Evolutionary conservation across 2,329 filamentous ascomycete species (phyloP).

Genomic region (Ophiostoma sp.): DNA sequence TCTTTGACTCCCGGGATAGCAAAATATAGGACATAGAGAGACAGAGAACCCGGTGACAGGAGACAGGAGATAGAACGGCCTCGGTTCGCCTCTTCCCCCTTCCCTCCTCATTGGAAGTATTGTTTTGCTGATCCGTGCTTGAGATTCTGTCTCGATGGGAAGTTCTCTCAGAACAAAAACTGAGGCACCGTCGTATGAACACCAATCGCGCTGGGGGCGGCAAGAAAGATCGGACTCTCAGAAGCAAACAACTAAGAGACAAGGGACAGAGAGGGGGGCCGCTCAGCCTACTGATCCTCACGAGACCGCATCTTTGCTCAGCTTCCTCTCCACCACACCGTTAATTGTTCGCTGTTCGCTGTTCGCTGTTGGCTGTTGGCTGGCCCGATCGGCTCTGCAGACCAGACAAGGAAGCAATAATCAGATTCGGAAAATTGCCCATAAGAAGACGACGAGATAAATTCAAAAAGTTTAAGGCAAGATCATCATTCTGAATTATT

Average conservation of each 20-base stretch:
- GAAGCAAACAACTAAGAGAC: not conserved
- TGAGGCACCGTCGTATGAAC: not conserved
- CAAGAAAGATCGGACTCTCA: not conserved
- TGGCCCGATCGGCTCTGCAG: not conserved
- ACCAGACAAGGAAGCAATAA: not conserved
- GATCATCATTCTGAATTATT: not conserved
- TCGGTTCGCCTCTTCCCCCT: not conserved
- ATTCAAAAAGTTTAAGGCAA: not conserved
- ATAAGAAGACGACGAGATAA: not conserved
- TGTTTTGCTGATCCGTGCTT: not conserved
- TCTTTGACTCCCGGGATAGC: not conserved
- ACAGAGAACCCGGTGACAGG: not conserved
- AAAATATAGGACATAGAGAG: not conserved
- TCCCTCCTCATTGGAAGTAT: not conserved
- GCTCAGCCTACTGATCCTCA: not conserved
- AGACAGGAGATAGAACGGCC: constrained; percentile 7
- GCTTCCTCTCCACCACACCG: not conserved
- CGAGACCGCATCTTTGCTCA: not conserved
- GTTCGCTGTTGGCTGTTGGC: not conserved
- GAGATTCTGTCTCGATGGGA: not conserved
- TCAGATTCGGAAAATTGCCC: not conserved
- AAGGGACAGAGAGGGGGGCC: not conserved
- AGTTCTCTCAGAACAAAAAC: not conserved
- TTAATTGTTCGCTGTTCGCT: not conserved
- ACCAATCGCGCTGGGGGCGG: not conserved